phyloP scores from a whole-genome alignment of 805 yeast species.

The Pichia phayaonensis region DNA sequence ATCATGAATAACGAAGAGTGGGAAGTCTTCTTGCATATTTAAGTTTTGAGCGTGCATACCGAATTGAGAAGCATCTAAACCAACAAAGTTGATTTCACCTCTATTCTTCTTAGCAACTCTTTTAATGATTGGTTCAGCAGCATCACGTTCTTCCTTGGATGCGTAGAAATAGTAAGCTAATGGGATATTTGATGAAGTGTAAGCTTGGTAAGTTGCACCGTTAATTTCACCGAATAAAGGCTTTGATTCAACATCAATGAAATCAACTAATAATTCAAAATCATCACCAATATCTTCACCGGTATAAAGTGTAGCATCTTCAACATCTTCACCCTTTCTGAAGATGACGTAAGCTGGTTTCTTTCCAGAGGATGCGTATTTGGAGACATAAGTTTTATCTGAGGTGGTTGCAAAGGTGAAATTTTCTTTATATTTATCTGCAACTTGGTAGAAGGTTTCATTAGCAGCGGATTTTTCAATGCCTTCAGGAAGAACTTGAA shows the following conservation, averaged over 20 bases:
- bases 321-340: slow-evolving; percentile 39
- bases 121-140: slow-evolving; percentile 42
- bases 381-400: slow-evolving; percentile 28
- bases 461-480: slow-evolving; percentile 33
- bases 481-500: slow-evolving; percentile 39
- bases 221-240: slow-evolving; percentile 86
- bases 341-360: slow-evolving; percentile 37
- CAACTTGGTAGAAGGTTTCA: slow-evolving; percentile 54
- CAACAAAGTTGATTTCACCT: slow-evolving; percentile 81
- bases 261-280: slow-evolving; percentile 34
- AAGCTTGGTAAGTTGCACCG: slow-evolving; percentile 67
- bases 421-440: slow-evolving; percentile 56
- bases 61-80: slow-evolving; percentile 70
- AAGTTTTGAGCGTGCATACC: slow-evolving; percentile 85
- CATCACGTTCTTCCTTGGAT: slow-evolving; percentile 55
- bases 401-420: slow-evolving; percentile 50
- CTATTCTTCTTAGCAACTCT: slow-evolving; percentile 66
- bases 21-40: slow-evolving; percentile 79
- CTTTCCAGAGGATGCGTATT: slow-evolving; percentile 28
- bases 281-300: slow-evolving; percentile 29
- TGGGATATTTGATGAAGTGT: slow-evolving; percentile 68
- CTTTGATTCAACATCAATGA: slow-evolving; percentile 55
- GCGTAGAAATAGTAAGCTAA: slow-evolving; percentile 84
- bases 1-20: slow-evolving; percentile 86
- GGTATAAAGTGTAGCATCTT: slow-evolving; percentile 41